These are phyloP conservation scores for Aureoboletus auriporus DNA, from an alignment of 768 basidiomycete genomes.

Conservation along the genomic window DNA sequence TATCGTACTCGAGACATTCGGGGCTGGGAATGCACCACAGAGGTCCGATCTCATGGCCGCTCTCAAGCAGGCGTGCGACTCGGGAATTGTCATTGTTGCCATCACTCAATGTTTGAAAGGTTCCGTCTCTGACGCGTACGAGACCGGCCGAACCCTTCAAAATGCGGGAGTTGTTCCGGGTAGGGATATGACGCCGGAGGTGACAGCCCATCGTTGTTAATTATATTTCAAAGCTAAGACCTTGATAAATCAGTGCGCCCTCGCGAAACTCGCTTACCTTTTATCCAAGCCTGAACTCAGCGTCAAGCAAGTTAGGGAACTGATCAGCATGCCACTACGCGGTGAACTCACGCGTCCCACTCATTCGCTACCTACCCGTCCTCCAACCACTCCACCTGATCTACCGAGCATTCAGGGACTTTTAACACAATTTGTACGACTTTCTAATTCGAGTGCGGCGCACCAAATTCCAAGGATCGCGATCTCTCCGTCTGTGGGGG, in stretches of 20 bases:
- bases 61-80: conserved; percentile 75
- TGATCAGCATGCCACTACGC: conserved; percentile 76
- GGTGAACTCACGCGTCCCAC: conserved; percentile 76
- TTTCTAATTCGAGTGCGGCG: conserved; percentile 46
- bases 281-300: conserved; percentile 81
- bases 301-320: conserved; percentile 60
- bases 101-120: conserved; percentile 90
- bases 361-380: conserved; percentile 40
- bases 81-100: conserved; percentile 84
- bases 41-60: conserved; percentile 70
- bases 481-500: conserved; percentile 31
- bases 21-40: conserved; percentile 90
- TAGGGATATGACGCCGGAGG: conserved; percentile 96
- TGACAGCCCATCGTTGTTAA: conserved; percentile 21
- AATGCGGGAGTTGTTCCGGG: conserved; percentile 79
- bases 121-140: conserved; percentile 79
- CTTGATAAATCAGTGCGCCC: conserved; percentile 61
- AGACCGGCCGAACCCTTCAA: conserved; percentile 67
- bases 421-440: conserved; percentile 64
- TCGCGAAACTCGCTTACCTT: conserved; percentile 87
- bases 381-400: conserved; percentile 37
- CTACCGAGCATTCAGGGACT: conserved; percentile 61
- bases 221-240: neutral
- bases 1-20: conserved; percentile 88
- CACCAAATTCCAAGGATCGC: conserved; percentile 34